Percentiles rank a stretch among this genome's conserved stretches.
Conservation (phyloP, 2,329 filamentous ascomycete species). For the Cladosporium sp. region DNA sequence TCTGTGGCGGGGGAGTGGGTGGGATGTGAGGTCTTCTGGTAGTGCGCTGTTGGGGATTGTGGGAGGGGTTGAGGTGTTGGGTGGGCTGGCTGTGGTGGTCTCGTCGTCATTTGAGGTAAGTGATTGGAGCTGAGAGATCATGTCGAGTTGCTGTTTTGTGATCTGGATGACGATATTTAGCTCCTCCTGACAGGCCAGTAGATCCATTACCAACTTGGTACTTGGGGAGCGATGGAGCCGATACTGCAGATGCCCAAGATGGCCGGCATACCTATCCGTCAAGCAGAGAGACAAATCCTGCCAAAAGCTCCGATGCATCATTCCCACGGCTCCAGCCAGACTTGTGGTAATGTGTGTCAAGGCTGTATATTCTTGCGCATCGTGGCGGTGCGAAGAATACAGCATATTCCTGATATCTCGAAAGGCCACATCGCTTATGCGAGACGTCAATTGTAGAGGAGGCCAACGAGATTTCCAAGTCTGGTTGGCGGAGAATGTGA, state of each 20-base stretch:
- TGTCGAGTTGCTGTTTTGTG: conserved; percentile 38
- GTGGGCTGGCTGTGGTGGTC: background rate
- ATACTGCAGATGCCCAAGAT: conserved; percentile 40
- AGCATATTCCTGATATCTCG: conserved; percentile 37
- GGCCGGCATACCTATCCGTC: conserved; percentile 39
- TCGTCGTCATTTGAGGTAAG: background rate
- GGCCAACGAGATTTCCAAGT: conserved; percentile 42
- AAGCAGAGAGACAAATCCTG: conserved; percentile 38
- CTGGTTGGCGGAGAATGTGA: conserved; percentile 41
- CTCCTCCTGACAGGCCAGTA: conserved; percentile 41
- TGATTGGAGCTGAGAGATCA: conserved; percentile 28
- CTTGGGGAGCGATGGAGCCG: conserved; percentile 38
- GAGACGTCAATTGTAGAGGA: conserved; percentile 36
- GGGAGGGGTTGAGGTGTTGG: background rate
- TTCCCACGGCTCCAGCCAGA: conserved; percentile 38
- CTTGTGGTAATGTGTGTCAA: conserved; percentile 35
- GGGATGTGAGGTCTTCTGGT: background rate
- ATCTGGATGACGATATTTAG: conserved; percentile 42
- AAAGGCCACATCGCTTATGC: conserved; percentile 39
- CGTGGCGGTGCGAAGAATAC: conserved; percentile 26
- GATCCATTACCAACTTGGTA: conserved; percentile 41
- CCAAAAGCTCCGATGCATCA: conserved; percentile 42
- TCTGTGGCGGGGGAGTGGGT: conserved; percentile 4
- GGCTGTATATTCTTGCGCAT: conserved; percentile 34
- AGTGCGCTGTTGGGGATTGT: background rate